Percentiles rank a stretch among this genome's conserved stretches.
Conservation (phyloP, 1,284 basidiomycete species). For the Tetrapyrgos nigripes region DNA sequence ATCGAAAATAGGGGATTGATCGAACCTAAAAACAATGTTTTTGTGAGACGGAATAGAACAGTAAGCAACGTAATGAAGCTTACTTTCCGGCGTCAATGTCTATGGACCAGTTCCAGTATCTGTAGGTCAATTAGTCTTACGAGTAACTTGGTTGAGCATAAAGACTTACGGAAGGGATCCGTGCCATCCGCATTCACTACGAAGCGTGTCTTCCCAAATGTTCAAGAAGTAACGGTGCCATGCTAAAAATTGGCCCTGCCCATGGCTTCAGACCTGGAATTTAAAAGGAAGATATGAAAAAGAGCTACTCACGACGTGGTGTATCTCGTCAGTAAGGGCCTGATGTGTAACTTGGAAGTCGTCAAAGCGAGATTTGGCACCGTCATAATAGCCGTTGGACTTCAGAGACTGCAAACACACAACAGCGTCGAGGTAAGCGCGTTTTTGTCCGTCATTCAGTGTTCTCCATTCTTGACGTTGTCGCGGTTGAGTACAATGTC, state of each 20-base stretch:
- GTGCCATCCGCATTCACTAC: slow-evolving; percentile 41
- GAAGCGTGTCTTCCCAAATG: slow-evolving; percentile 38
- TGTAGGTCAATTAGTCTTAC: slow-evolving; percentile 14
- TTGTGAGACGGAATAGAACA: neutral
- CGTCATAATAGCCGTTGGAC: slow-evolving; percentile 15
- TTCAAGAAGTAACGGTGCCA: slow-evolving; percentile 45
- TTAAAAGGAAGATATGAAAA: neutral
- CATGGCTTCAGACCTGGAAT: neutral
- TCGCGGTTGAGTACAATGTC: no score
- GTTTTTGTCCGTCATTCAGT: slow-evolving; percentile 29
- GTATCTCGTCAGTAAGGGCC: slow-evolving; percentile 29
- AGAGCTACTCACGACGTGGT: slow-evolving; percentile 31
- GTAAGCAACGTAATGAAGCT: neutral
- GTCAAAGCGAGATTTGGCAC: slow-evolving; percentile 37
- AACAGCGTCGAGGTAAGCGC: slow-evolving; percentile 35
- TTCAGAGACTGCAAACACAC: slow-evolving; percentile 34
- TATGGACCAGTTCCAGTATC: slow-evolving; percentile 49
- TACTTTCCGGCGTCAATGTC: slow-evolving; percentile 34
- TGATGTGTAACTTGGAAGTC: slow-evolving; percentile 40
- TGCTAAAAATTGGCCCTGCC: slow-evolving; percentile 45
- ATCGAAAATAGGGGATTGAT: slow-evolving; percentile 40
- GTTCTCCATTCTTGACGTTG: no score
- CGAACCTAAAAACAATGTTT: slow-evolving; percentile 23
- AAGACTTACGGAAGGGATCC: slow-evolving; percentile 43
- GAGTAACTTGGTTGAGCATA: neutral